A percentile compares a stretch with the other conserved stretches of the same genome.
These are phyloP conservation scores for Senna siamea DNA, from an alignment of 306 rosid species.

Conservation along the genomic window DNA sequence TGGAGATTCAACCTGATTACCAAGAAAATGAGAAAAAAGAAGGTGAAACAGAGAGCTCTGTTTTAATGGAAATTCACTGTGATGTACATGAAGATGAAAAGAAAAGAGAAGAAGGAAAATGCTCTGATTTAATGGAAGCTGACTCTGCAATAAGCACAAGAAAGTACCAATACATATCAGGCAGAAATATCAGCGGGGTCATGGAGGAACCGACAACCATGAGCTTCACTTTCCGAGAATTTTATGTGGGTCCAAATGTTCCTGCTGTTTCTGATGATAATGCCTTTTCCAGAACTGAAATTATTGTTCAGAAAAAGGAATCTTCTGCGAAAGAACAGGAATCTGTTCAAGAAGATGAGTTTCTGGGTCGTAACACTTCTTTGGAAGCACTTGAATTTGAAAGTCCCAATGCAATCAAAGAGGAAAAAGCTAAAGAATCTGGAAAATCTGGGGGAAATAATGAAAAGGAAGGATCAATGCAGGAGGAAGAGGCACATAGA, in stretches of 20 bases:
- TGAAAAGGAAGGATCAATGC: slow-evolving; percentile 29
- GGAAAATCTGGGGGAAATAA: slow-evolving; percentile 3
- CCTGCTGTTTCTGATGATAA: slow-evolving; percentile 22
- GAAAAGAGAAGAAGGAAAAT: background rate
- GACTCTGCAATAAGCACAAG: slow-evolving; percentile 41
- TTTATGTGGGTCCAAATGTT: slow-evolving; percentile 46
- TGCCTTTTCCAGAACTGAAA: background rate
- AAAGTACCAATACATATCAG: slow-evolving; percentile 45
- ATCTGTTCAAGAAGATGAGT: slow-evolving; percentile 36
- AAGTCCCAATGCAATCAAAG: background rate
- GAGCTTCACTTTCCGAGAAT: slow-evolving; percentile 56
- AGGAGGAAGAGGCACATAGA: slow-evolving; percentile 28
- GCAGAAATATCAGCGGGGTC: slow-evolving; percentile 43
- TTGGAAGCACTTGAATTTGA: slow-evolving; percentile 16
- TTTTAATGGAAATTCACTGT: slow-evolving; percentile 3
- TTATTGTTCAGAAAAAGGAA: no score
- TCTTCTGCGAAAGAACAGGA: slow-evolving; percentile 5
- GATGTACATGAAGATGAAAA: background rate
- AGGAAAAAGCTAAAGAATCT: background rate
- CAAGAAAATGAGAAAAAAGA: slow-evolving; percentile 13
- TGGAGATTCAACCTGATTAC: slow-evolving; percentile 3
- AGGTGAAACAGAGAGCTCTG: slow-evolving; percentile 25
- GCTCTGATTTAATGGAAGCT: slow-evolving; percentile 22
- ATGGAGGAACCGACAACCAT: slow-evolving; percentile 58
- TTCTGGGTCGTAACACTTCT: slow-evolving; percentile 40